Base-by-base conservation (phyloP, 441 rosid species). In the Euphorbia corollata region DNA sequence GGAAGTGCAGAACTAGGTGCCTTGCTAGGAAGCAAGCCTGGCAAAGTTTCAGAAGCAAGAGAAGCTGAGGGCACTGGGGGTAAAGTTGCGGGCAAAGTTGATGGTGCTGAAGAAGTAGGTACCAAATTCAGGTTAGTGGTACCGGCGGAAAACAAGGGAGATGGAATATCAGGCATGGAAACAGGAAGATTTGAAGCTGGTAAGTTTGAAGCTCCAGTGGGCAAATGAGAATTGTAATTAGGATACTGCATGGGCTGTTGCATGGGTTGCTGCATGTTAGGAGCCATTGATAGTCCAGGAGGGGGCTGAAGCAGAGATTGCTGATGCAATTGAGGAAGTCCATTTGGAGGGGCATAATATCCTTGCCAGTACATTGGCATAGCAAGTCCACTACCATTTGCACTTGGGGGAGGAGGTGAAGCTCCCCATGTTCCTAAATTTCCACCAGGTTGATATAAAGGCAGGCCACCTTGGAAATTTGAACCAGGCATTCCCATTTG, bases 361-460 rank as follows among this genome's bases (percentile, higher is more conserved):
- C 96, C 91, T 76, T 77, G 95, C 97, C 96, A 90, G 73, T 88
- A 93, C 85, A 86, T 79, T 15, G 88, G 91, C 91, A 86, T 80
- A 36, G 86, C 84, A 67, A 86, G 80, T 50, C 89, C 87, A 65
- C 78, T 71, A 12, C 81, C 91, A 80, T 83, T 85, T 78, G 87
- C 78, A 78, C 68, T 76, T 67, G 92, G 85, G 19, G 80, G 85
- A 67, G 82, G 74, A 69, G 88, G 92, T 45, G 95, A 65, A 60
- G 86, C 84, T 61, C 95, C 93, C 96, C 96, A 93, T 6, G 95
- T 73, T 59, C 85, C 87, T 72, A 86, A 65, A 69, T 69, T 86
- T 64, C 91, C 96, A 67, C 91, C 96, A 63, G 96, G 95, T 63
- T 87, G 97, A 84, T 91, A 91, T 75, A 86, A 70, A 71, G 97